phyloP scores from a whole-genome alignment of 495 filamentous ascomycete genomes.

The Ramalina peruviana region DNA sequence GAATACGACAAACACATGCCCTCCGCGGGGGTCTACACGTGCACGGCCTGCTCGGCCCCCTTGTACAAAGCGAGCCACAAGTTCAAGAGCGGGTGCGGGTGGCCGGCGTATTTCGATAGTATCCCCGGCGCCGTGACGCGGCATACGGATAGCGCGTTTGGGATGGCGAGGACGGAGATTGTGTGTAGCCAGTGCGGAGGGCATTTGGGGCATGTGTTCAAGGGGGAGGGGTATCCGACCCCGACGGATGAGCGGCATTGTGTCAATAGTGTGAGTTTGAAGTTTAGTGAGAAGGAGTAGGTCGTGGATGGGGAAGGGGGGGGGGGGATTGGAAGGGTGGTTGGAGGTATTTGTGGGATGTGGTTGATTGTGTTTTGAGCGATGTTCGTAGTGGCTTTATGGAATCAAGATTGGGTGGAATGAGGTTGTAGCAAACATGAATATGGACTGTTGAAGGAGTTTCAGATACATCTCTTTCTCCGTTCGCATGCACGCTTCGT shows the following conservation, averaged over 20 bases:
- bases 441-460: no score
- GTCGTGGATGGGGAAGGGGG: background rate
- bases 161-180: slow-evolving; percentile 86
- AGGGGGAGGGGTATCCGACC: slow-evolving; percentile 80
- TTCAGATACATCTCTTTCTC: no score
- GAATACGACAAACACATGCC: slow-evolving; percentile 78
- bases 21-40: slow-evolving; percentile 48
- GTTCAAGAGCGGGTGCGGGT: slow-evolving; percentile 91
- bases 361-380: no score
- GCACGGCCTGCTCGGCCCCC: slow-evolving; percentile 72
- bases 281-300: slow-evolving; percentile 49
- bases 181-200: slow-evolving; percentile 87
- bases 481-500: no score
- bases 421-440: no score
- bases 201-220: slow-evolving; percentile 94
- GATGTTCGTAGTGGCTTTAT: no score
- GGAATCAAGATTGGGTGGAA: no score
- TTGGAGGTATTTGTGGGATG: background rate
- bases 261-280: slow-evolving; percentile 88
- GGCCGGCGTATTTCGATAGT: slow-evolving; percentile 94
- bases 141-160: slow-evolving; percentile 59
- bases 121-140: slow-evolving; percentile 78
- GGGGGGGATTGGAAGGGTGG: background rate
- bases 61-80: slow-evolving; percentile 86
- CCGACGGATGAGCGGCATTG: slow-evolving; percentile 95